These are phyloP conservation scores for Clarireedia hainanense DNA, from an alignment of 2,329 filamentous ascomycete species.

Conservation along the genomic window DNA sequence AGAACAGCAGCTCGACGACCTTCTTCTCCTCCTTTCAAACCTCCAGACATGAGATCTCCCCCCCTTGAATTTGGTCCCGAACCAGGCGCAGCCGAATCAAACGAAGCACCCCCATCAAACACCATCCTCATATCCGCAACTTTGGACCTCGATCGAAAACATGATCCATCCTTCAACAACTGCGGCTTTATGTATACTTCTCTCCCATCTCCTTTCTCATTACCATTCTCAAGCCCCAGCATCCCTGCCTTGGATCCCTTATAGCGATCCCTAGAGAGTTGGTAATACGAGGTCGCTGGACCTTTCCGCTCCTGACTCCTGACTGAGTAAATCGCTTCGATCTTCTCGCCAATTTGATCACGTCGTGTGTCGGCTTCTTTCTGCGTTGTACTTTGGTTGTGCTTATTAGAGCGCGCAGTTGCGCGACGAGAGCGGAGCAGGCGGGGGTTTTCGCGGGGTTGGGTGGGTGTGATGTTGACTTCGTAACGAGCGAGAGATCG, in stretches of 20 bases:
- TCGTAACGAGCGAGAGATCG: constrained; percentile 5
- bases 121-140: constrained; percentile 21
- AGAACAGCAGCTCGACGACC: neutral
- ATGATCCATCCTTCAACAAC: neutral
- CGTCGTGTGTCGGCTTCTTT: neutral
- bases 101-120: constrained; percentile 16
- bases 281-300: too few species aligned
- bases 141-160: constrained; percentile 9
- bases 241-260: neutral
- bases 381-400: neutral
- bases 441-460: neutral
- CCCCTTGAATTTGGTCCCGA: neutral
- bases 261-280: neutral
- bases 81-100: neutral
- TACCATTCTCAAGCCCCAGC: neutral
- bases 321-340: constrained; percentile 20
- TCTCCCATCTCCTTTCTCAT: neutral
- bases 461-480: constrained; percentile 1
- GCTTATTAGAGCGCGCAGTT: neutral
- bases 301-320: constrained; percentile 14
- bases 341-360: constrained; percentile 17
- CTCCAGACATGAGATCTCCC: neutral
- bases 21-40: neutral
- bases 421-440: neutral
- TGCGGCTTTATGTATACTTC: neutral